Percentiles rank a stretch among this genome's conserved stretches.
These are phyloP conservation scores for Yarrowia keelungensis DNA, from an alignment of 805 yeast species.

Conservation along the genomic window DNA sequence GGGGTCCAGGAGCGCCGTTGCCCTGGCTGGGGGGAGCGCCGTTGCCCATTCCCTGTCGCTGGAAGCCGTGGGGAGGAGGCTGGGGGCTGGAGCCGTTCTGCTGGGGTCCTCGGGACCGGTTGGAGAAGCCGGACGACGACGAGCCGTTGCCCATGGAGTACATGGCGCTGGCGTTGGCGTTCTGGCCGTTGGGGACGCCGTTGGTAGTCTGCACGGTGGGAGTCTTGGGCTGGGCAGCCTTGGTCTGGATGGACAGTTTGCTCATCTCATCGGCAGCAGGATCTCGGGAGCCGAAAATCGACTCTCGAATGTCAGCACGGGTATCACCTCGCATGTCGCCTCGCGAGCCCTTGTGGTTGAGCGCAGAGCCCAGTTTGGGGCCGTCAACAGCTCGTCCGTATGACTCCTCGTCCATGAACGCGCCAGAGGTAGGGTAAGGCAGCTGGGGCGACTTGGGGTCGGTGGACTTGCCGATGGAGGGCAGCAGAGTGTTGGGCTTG, in stretches of 20 bases:
- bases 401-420: conserved; percentile 19
- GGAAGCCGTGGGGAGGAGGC: conserved; percentile 33
- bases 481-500: conserved; percentile 47
- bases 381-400: conserved; percentile 26
- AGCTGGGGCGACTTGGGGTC: conserved; percentile 45
- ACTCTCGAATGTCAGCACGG: conserved; percentile 44
- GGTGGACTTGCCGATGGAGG: conserved; percentile 43
- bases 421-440: conserved; percentile 35
- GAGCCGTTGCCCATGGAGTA: conserved; percentile 27
- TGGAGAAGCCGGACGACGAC: conserved; percentile 25
- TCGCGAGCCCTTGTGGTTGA: conserved; percentile 41
- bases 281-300: conserved; percentile 44
- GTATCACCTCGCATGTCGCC: conserved; percentile 42
- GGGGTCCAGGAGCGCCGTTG: background rate
- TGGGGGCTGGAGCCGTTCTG: conserved; percentile 9
- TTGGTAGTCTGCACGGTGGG: conserved; percentile 9
- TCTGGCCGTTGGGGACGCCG: conserved; percentile 30
- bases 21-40: conserved; percentile 1
- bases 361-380: background rate
- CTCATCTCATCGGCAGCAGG: conserved; percentile 41
- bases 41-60: conserved; percentile 34
- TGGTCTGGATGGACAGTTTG: conserved; percentile 32
- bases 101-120: conserved; percentile 21
- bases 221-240: conserved; percentile 12
- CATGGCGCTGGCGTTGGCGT: conserved; percentile 1